Evolutionary conservation across 208 protist species (phyloP), one percentile per base, ranked within the genome.

Genomic region (Crithidia thermophila): DNA sequence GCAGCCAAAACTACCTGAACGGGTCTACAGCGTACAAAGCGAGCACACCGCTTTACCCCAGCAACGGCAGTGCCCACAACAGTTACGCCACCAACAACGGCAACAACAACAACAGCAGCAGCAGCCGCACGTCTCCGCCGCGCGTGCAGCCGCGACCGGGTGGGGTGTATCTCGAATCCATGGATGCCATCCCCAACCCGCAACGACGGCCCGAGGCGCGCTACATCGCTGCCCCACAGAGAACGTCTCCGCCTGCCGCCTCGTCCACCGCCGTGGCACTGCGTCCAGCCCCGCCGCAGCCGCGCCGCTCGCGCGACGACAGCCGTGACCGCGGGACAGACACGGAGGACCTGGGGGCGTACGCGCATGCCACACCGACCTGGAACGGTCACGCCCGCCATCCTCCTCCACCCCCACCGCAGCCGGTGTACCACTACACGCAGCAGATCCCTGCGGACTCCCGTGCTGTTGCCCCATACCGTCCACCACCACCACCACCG

Each of bases 311-410:
- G 20, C 4, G 5, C 2, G 57, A 63, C 30, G 23, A 51, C 42
- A 63, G 57, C 20, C 30, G 30, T 1, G 57, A 63, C 30, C 9
- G 27, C 7, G 57, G 57, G 30, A 63, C 57, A 1, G 20, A 20
- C 42, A 63, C 57, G 16, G 57, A 63, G 0, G 57, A 63, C 20
- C 4, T 63, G n/a, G 42, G 30, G n/a, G 57, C 57, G 28, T 63
- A 63, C 42, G 37, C 42, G 4, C 42, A 63, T 13, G 57, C 57
- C 1, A 28, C 30, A 20, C 42, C 25, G 9, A 3, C 30, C 2
- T 27, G 42, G 1, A n/a, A n/a, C n/a, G n/a, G n/a, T n/a, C n/a
- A n/a, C n/a, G n/a, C n/a, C n/a, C n/a, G n/a, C n/a, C 59, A 23
- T 8, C 18, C 27, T 1, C 57, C 27, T 14, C 46, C 20, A 11